A percentile compares a stretch with the other conserved stretches of the same genome.
Conservation (phyloP, 2,329 filamentous ascomycete genomes). For the Cladophialophora immunda region DNA sequence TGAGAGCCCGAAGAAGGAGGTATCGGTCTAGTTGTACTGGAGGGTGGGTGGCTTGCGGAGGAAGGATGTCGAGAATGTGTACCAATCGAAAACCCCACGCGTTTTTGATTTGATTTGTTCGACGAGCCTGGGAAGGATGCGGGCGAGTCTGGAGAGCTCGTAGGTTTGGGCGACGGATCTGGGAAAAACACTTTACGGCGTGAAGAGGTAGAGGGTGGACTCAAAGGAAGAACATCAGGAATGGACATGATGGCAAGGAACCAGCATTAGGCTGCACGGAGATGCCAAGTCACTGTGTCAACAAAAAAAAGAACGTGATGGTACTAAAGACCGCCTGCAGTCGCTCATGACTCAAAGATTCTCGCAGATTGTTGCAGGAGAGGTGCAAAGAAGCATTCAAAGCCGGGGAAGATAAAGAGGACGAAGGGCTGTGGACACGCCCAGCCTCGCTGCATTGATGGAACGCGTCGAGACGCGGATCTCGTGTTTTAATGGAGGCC, state of each 20-base stretch:
- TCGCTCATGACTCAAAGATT: slow-evolving; percentile 19
- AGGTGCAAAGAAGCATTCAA: slow-evolving; percentile 8
- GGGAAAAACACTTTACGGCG: slow-evolving; percentile 25
- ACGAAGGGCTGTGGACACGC: neutral
- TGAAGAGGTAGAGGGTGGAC: slow-evolving; percentile 40
- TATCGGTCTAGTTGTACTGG: slow-evolving; percentile 48
- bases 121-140: slow-evolving; percentile 32
- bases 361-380: neutral
- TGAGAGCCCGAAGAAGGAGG: slow-evolving; percentile 62
- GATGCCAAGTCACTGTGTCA: slow-evolving; percentile 4
- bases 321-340: slow-evolving; percentile 30
- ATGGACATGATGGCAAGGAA: slow-evolving; percentile 35
- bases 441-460: slow-evolving; percentile 8
- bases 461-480: slow-evolving; percentile 22
- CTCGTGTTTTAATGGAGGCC: slow-evolving; percentile 3
- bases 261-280: neutral
- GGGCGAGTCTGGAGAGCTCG: slow-evolving; percentile 31
- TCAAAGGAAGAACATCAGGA: slow-evolving; percentile 40
- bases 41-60: slow-evolving; percentile 51
- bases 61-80: slow-evolving; percentile 50
- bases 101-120: slow-evolving; percentile 52
- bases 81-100: slow-evolving; percentile 70
- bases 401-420: slow-evolving; percentile 2
- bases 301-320: neutral
- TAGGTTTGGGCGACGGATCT: slow-evolving; percentile 8